Percentiles rank a stretch among this genome's conserved stretches.
Conservation (phyloP, 208 protist species). For the Leishmania lainsoni region DNA sequence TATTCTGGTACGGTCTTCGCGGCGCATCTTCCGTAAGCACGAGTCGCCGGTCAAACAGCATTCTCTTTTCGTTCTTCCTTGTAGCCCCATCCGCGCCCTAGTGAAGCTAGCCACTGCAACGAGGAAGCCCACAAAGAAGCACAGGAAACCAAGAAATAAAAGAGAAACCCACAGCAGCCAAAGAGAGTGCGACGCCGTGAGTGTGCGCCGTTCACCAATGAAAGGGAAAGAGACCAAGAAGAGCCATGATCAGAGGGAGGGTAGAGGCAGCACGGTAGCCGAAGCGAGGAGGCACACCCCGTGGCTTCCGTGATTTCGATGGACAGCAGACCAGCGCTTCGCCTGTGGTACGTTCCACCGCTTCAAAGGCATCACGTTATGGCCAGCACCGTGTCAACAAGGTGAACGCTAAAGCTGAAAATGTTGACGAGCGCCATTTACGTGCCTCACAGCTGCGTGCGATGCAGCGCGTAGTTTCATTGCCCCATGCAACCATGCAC, state of each 20-base stretch:
- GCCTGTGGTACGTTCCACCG: not conserved
- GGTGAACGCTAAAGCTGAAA: not conserved
- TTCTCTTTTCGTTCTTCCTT: not conserved
- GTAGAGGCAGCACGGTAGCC: not conserved
- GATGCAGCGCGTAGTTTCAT: not conserved
- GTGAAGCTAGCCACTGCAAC: not conserved
- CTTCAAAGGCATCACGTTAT: not conserved
- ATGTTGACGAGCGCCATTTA: not conserved
- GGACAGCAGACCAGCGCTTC: not conserved
- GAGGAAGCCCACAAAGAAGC: not conserved
- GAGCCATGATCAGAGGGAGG: not conserved
- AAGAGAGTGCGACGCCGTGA: not conserved
- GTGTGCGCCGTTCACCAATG: not conserved
- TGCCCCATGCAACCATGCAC: not conserved
- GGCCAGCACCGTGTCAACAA: not conserved
- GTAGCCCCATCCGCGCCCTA: not conserved
- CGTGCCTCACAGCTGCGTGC: not conserved
- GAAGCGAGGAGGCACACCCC: not conserved
- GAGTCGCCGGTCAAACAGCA: constrained; percentile 57
- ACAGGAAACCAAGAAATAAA: not conserved
- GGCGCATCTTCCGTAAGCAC: constrained; percentile 48
- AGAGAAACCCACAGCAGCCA: not conserved
- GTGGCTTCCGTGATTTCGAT: not conserved
- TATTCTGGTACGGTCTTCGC: constrained; percentile 60
- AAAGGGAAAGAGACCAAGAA: not conserved